Percentiles rank a stretch among this genome's conserved stretches.
Evolutionary conservation across 73 alveolate genomes (phyloP).

Genomic region (Paramecium primaurelia): DNA sequence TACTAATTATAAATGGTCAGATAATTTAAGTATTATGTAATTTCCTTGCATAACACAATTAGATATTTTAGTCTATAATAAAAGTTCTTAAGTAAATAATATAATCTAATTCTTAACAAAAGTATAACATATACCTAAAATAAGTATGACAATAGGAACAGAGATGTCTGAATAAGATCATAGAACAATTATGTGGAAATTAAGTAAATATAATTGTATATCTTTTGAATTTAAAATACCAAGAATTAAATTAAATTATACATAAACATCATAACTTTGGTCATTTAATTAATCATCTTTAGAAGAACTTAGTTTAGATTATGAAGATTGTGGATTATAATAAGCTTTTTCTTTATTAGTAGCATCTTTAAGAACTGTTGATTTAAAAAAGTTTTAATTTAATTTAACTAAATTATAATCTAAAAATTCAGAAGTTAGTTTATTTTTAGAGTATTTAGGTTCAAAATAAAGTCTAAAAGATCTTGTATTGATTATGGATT

Average conservation of each 20-base stretch:
- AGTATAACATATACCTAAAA: background rate
- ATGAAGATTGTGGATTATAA: background rate
- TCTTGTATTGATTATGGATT: background rate
- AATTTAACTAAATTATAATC: background rate
- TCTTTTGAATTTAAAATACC: background rate
- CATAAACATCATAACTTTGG: background rate
- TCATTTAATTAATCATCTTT: background rate
- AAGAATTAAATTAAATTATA: background rate
- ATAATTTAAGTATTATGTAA: background rate
- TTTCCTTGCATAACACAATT: background rate
- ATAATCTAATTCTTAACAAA: background rate
- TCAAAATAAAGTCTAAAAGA: background rate
- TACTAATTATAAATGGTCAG: background rate
- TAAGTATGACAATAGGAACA: background rate
- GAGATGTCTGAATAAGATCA: background rate
- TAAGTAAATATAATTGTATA: background rate
- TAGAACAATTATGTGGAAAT: background rate
- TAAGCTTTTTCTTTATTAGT: background rate
- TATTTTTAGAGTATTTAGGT: background rate
- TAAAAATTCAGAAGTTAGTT: background rate
- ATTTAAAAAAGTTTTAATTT: background rate
- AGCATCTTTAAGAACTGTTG: background rate
- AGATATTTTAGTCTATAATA: background rate
- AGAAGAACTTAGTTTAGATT: constrained; percentile 1
- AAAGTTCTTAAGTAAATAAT: background rate